Percentiles rank a stretch among this genome's conserved stretches.
These are phyloP conservation scores for Chrysoporthe puriensis DNA, from an alignment of 2,329 filamentous ascomycete genomes.

Conservation along the genomic window DNA sequence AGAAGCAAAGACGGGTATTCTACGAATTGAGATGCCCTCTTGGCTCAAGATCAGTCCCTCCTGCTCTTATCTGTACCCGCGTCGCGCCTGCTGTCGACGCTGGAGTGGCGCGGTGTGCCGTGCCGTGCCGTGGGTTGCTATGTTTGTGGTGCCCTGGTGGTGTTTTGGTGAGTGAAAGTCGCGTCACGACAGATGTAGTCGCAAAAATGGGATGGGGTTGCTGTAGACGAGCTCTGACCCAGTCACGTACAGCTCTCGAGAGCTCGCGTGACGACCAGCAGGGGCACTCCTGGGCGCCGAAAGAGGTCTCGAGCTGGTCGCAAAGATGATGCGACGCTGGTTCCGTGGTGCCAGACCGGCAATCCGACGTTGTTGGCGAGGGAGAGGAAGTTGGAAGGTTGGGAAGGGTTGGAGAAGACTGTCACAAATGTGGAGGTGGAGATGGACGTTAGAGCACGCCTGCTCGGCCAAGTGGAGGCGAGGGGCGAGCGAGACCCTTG, in stretches of 20 bases:
- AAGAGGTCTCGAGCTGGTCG: conserved; percentile 13
- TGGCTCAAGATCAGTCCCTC: conserved; percentile 1
- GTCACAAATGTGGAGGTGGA: conserved; percentile 26
- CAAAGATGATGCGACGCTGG: conserved; percentile 24
- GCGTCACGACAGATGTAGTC: conserved; percentile 14
- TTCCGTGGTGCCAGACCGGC: conserved; percentile 7
- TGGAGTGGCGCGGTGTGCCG: not conserved
- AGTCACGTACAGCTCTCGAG: conserved; percentile 16
- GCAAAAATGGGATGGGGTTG: conserved; percentile 14
- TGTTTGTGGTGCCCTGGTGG: not conserved
- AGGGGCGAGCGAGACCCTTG: not conserved
- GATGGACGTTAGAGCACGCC: conserved; percentile 10
- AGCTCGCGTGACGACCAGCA: conserved; percentile 6
- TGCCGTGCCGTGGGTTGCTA: not conserved
- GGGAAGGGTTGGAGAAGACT: conserved; percentile 24
- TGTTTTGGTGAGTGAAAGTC: not conserved
- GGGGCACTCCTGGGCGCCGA: not conserved
- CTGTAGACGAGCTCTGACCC: conserved; percentile 4
- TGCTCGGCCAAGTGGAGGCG: not conserved
- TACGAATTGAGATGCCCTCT: conserved; percentile 12
- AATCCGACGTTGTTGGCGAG: conserved; percentile 13
- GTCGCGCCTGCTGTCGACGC: conserved; percentile 2
- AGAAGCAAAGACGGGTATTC: conserved; percentile 7
- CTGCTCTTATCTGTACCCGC: not conserved
- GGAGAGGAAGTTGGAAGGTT: not conserved